Base-by-base conservation (phyloP, 495 filamentous ascomycete genomes). In the Penicillium herquei region DNA sequence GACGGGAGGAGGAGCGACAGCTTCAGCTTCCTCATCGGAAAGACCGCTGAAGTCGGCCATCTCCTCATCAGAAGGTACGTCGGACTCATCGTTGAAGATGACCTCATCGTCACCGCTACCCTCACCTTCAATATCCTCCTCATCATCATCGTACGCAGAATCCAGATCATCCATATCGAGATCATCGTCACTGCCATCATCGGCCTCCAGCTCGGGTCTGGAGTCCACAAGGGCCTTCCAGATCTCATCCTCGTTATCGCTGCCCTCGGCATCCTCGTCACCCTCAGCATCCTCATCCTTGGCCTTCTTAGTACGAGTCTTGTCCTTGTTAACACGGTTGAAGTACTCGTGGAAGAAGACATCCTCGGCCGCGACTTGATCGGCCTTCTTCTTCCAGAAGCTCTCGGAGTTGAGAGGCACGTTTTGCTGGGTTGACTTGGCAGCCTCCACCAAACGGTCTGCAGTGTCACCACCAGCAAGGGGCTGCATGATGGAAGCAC, bases 321-420 rank as follows among this genome's bases (percentile, higher is more conserved):
- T 84, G 49, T 79, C 81, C 69, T 89, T 93, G 42, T 87, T 88
- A 40, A 91, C 72, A 49, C 87, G 82, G 56, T 81, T 84, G 70
- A 98, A 98, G 82, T 98, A 98, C 54, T 88, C 84, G 72, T 98
- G 94, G 82, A 98, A 98, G 83, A 98, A 98, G 41, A 89, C 91
- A 62, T 98, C 95, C 63, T 98, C 92, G 0, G 86, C 89, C 0
- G 86, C 83, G 9, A 98, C 86, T 40, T 98, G 87, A 46, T 88
- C 86, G n/a, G 83, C 78, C 68, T 88, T 90, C 81, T 89, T 87
- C 62, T 86, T 87, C 92, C 92, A 96, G 81, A 98, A 98, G 13
- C 83, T 79, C 54, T 95, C 89, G 3, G 87, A 86, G 73, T 98
- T 98, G 68, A 97, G 79, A 1, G 80, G 83, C 32, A 73, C 44